Base-by-base conservation (phyloP, 192 early-diverging fungal genomes). In the Phlyctochytrium bullatum region DNA sequence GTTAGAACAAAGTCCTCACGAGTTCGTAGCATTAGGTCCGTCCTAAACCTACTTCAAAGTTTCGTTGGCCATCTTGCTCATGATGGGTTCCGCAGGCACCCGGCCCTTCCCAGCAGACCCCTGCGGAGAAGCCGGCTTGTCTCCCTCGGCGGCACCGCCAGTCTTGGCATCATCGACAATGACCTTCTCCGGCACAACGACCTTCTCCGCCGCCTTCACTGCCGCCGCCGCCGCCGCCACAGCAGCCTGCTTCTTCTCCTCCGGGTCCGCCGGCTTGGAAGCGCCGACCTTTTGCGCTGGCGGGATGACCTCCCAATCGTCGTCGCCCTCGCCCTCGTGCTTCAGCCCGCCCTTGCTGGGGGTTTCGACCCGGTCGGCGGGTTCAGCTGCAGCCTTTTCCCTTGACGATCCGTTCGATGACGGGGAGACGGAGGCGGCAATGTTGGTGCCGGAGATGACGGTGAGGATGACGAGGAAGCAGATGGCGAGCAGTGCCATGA, bases 21-120 rank as follows among this genome's bases (percentile, higher is more conserved):
- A 59, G 25, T 2, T 2, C 2, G 52, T 31, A 12, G 52, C 34
- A 2, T 10, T 1, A 54, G 58, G 20, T 40, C n/a, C 34, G 6
- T 25, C 2, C 10, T 54, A 14, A 47, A 29, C 57, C 24, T 58
- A 75, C 57, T 82, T 78, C 31, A 84, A 68, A 0, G 89, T 91
- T 61, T 88, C 88, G 77, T 91, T 91, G 61, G 72, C 85, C 84
- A 91, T 83, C 36, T 86, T 85, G 50, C 78, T 75, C 85, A 89
- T 87, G 61, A 91, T 85, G 3, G 85, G 85, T 59, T 82, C 72
- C 3, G 57, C 67, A 6, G 78, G 75, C 50, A 25, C 25, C 40
- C n/a, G n/a, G n/a, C 40, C n/a, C 40, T 14, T 10, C 40, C 40
- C 40, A 14, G 12, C 40, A 50, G 12, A 14, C 40, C 40, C 40